A percentile compares a stretch with the other conserved stretches of the same genome.
Conservation (phyloP, 2,329 filamentous ascomycete species). For the Paraconiothyrium sp. region DNA sequence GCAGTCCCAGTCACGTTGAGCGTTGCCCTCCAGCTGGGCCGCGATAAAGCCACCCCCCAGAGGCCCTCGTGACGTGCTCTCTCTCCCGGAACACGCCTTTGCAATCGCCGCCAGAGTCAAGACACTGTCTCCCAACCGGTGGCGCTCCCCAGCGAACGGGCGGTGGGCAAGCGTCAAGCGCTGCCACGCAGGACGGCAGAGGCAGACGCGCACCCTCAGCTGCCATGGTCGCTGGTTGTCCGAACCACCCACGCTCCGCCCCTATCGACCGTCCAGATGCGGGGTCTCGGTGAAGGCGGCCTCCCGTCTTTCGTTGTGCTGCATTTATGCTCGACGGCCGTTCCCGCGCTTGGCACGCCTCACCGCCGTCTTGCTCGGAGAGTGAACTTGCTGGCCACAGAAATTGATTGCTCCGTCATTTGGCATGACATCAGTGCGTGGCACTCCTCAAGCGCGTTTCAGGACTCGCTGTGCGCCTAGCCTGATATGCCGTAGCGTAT, state of each 20-base stretch:
- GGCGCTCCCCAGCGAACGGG: neutral
- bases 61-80: constrained; percentile 16
- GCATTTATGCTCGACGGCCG: constrained; percentile 2
- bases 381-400: neutral
- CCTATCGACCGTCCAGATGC: constrained; percentile 13
- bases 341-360: constrained; percentile 11
- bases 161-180: neutral
- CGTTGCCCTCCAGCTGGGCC: too few relatives aligned
- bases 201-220: constrained; percentile 7
- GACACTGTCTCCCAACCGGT: neutral
- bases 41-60: too few relatives aligned
- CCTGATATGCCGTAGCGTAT: constrained; percentile 5
- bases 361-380: constrained; percentile 2
- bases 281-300: constrained; percentile 12
- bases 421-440: constrained; percentile 12
- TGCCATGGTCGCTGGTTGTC: constrained; percentile 9
- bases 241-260: constrained; percentile 12
- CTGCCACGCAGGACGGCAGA: constrained; percentile 5
- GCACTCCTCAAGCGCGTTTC: constrained; percentile 7
- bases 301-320: neutral
- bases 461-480: constrained; percentile 2
- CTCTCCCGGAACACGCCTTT: constrained; percentile 1
- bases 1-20: neutral
- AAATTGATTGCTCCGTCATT: neutral
- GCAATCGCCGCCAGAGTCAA: constrained; percentile 2